Evolutionary conservation across 805 yeast genomes (phyloP).

Genomic region (Yarrowia sp.): DNA sequence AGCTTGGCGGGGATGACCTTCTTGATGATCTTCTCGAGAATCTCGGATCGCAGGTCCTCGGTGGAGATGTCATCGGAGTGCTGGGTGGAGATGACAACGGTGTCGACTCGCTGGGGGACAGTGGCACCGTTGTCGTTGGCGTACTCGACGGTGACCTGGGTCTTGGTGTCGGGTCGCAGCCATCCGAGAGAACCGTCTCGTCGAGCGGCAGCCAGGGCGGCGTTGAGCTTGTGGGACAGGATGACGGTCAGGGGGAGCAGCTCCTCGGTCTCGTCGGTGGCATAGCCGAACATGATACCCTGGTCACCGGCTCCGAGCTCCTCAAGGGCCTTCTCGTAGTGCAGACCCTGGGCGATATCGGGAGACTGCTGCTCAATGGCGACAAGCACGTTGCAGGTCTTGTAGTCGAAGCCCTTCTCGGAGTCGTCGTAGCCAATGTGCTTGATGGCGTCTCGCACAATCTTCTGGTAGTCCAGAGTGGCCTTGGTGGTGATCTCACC

Average conservation of each 20-base stretch:
- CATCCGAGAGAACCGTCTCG: conserved; percentile 91
- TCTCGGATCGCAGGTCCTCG: conserved; percentile 80
- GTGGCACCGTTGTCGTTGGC: conserved; percentile 92
- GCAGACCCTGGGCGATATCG: conserved; percentile 99
- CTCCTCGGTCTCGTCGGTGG: conserved; percentile 98
- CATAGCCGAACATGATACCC: conserved; percentile 99
- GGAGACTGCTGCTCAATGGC: conserved; percentile 99
- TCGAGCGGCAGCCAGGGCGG: conserved; percentile 95
- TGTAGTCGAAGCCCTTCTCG: conserved; percentile 97
- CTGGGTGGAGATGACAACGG: conserved; percentile 95
- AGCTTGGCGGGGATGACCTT: conserved; percentile 88
- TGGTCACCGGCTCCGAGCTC: conserved; percentile 99
- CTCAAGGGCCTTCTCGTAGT: conserved; percentile 90
- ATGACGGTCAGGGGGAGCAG: conserved; percentile 91
- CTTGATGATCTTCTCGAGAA: conserved; percentile 76
- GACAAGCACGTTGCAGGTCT: conserved; percentile 97
- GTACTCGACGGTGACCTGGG: conserved; percentile 98
- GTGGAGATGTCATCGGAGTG: conserved; percentile 96
- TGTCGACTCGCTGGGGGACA: conserved; percentile 93
- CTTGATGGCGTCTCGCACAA: conserved; percentile 96
- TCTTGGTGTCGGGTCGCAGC: conserved; percentile 99
- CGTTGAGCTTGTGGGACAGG: conserved; percentile 93
- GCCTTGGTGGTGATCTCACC: conserved; percentile 99
- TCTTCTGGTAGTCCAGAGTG: conserved; percentile 90
- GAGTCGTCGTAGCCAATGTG: conserved; percentile 96